Evolutionary conservation across 2,329 filamentous ascomycete genomes (phyloP).

Genomic region (Emmonsiellopsis sp.): DNA sequence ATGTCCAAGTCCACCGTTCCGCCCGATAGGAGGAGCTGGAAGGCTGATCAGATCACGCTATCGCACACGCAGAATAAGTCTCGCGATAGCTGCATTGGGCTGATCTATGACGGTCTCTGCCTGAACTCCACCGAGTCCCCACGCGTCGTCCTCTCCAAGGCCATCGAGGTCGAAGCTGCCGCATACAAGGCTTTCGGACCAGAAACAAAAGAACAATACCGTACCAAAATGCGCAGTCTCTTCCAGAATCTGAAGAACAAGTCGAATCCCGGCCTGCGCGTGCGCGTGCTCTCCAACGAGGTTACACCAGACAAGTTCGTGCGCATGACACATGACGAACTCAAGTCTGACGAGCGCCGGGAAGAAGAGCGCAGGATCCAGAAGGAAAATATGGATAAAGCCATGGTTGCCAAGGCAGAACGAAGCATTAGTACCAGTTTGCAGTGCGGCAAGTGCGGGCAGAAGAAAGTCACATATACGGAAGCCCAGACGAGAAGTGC

Average conservation of each 20-base stretch:
- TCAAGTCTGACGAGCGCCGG: conserved; percentile 77
- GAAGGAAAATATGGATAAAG: conserved; percentile 93
- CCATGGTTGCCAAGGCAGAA: conserved; percentile 86
- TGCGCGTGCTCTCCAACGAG: conserved; percentile 64
- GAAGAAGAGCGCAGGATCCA: conserved; percentile 67
- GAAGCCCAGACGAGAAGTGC: conserved; percentile 93
- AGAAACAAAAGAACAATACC: conserved; percentile 65
- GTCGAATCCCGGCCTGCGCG: conserved; percentile 69
- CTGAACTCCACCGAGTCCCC: conserved; percentile 53
- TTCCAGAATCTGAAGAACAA: conserved; percentile 94
- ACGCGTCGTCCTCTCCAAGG: conserved; percentile 56
- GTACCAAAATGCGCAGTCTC: conserved; percentile 79
- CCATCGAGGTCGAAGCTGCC: conserved; percentile 67
- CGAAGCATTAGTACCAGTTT: conserved; percentile 83
- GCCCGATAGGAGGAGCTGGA: conserved; percentile 71
- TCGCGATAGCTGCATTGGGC: conserved; percentile 77
- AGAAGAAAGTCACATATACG: conserved; percentile 90
- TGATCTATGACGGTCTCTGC: conserved; percentile 89
- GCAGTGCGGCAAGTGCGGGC: conserved; percentile 82
- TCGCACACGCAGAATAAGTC: conserved; percentile 63
- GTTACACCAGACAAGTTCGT: conserved; percentile 69
- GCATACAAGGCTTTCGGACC: conserved; percentile 62
- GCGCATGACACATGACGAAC: conserved; percentile 77
- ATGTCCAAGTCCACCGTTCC: conserved; percentile 47
- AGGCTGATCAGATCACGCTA: conserved; percentile 69